Conservation (phyloP, 176 grass and related monocot species). For the Themeda triandra region DNA sequence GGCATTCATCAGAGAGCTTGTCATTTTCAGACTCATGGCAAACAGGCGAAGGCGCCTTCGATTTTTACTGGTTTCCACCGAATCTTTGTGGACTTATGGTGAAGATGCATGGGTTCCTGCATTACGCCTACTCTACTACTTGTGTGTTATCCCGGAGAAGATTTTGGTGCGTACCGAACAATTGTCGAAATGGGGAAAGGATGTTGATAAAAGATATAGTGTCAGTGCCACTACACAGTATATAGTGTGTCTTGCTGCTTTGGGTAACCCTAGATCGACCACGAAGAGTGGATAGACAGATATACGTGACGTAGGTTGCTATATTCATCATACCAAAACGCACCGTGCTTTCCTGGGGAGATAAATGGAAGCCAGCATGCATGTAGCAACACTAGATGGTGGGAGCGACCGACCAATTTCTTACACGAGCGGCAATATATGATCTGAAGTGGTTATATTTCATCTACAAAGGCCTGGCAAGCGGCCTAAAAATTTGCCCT, state of each 20-base stretch:
- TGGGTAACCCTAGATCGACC: conserved; percentile 4
- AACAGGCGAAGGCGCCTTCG: neutral
- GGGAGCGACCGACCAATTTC: too few relatives aligned
- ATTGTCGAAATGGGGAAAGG: neutral
- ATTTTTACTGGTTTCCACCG: neutral
- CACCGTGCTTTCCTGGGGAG: too few relatives aligned
- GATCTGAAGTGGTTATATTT: too few relatives aligned
- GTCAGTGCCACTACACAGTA: neutral
- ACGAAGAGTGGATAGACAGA: neutral
- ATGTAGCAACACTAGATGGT: too few relatives aligned
- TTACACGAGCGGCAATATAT: too few relatives aligned
- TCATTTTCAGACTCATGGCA: neutral
- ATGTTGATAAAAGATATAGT: neutral
- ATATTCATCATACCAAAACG: too few relatives aligned
- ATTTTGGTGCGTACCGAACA: conserved; percentile 27
- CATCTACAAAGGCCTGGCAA: too few relatives aligned
- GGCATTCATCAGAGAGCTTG: neutral
- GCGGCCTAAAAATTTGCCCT: too few relatives aligned
- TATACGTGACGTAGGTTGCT: too few relatives aligned
- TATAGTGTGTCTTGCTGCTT: neutral
- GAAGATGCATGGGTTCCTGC: too few relatives aligned
- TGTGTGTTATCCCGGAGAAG: neutral
- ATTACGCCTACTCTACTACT: too few relatives aligned
- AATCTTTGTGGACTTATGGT: neutral
- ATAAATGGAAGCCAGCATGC: too few relatives aligned